Evolutionary conservation across 257 asterid genomes (phyloP).

Genomic region (Jacaranda mimosifolia): DNA sequence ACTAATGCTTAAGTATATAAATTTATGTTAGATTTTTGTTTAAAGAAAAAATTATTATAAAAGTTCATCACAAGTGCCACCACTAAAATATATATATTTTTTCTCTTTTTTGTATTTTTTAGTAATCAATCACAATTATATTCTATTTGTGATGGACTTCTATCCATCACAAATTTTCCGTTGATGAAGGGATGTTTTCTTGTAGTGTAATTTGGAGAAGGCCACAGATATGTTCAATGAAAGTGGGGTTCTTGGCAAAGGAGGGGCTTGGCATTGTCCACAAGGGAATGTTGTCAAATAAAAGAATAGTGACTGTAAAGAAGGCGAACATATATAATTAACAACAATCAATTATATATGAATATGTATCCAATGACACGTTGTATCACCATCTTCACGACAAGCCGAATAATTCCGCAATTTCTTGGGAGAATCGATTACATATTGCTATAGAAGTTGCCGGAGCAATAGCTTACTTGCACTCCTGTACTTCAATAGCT

Average conservation of each 20-base stretch:
- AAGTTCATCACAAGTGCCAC: no score
- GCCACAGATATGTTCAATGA: no score
- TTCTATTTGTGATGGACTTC: no score
- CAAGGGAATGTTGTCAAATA: slow-evolving; percentile 46
- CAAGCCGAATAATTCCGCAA: not conserved
- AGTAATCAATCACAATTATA: no score
- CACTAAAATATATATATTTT: no score
- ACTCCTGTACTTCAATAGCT: slow-evolving; percentile 47
- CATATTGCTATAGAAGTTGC: slow-evolving; percentile 51
- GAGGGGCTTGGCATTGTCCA: slow-evolving; percentile 42
- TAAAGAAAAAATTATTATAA: no score
- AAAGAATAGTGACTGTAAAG: slow-evolving; percentile 51
- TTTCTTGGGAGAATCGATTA: slow-evolving; percentile 50
- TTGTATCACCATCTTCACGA: slow-evolving; percentile 46
- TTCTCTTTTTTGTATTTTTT: no score
- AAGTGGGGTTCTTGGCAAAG: slow-evolving; percentile 44
- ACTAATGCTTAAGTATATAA: no score
- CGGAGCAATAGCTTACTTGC: slow-evolving; percentile 50
- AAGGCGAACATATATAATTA: slow-evolving; percentile 47
- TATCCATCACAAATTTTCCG: no score
- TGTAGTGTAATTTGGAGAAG: no score
- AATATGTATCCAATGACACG: slow-evolving; percentile 41
- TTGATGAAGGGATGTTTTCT: no score
- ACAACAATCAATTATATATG: slow-evolving; percentile 39
- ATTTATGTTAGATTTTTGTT: no score